These are phyloP conservation scores for Didymosphaeria variabile DNA, from an alignment of 2,329 filamentous ascomycete genomes.

Conservation along the genomic window DNA sequence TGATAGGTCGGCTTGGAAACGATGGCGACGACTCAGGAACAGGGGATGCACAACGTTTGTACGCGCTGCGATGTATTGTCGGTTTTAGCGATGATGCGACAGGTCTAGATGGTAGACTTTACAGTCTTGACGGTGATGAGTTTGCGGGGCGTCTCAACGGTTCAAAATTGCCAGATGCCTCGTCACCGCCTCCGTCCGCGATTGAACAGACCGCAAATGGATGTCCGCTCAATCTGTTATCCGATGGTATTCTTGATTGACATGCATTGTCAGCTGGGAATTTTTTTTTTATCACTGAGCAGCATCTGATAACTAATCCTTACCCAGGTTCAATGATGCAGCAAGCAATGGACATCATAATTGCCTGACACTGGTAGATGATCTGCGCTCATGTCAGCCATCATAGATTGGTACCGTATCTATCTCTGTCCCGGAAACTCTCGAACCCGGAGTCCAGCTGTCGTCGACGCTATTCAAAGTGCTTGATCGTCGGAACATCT, in stretches of 20 bases:
- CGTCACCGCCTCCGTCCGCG: background rate
- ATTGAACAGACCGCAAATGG: background rate
- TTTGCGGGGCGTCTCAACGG: background rate
- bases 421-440: background rate
- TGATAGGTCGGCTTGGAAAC: constrained; percentile 12
- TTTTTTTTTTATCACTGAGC: too few species aligned
- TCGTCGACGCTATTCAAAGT: background rate
- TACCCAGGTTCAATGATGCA: background rate
- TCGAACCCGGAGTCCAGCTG: background rate
- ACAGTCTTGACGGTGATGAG: too few species aligned
- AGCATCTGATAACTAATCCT: background rate
- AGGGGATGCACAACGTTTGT: background rate
- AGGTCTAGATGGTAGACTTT: background rate
- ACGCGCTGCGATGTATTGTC: constrained; percentile 6
- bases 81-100: background rate
- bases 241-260: too few species aligned
- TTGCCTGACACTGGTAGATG: background rate
- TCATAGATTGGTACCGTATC: background rate
- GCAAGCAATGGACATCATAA: background rate
- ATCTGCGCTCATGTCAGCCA: background rate
- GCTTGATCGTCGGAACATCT: background rate
- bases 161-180: background rate
- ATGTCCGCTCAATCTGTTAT: background rate
- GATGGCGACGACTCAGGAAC: constrained; percentile 2
- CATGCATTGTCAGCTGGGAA: too few species aligned